Conservation (phyloP, 257 asterid genomes). For the Oldenlandia corymbosa region DNA sequence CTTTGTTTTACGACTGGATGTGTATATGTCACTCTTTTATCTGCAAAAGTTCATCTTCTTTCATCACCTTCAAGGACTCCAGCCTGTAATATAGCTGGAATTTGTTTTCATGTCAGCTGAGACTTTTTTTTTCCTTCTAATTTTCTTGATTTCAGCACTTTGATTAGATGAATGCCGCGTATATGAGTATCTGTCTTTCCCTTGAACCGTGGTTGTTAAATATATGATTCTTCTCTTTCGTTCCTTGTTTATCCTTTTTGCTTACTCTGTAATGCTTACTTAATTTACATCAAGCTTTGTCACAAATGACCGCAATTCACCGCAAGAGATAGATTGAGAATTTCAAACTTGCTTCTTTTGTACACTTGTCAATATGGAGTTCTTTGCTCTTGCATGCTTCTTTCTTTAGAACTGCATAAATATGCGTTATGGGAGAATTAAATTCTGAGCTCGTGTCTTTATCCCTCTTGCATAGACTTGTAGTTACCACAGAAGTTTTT, state of each 20-base stretch:
- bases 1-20: neutral
- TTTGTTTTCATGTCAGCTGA: slow-evolving; percentile 38
- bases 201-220: slow-evolving; percentile 14
- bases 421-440: slow-evolving; percentile 11
- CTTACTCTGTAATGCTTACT: slow-evolving; percentile 31
- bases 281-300: slow-evolving; percentile 37
- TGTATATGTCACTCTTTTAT: slow-evolving; percentile 2
- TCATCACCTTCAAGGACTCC: slow-evolving; percentile 31
- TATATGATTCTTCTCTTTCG: slow-evolving; percentile 17
- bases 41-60: slow-evolving; percentile 12
- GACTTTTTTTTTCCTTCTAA: slow-evolving; percentile 20
- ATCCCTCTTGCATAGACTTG: slow-evolving; percentile 10
- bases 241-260: slow-evolving; percentile 19
- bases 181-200: slow-evolving; percentile 21
- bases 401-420: slow-evolving; percentile 17
- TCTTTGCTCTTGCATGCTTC: slow-evolving; percentile 31
- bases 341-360: slow-evolving; percentile 27
- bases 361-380: slow-evolving; percentile 45
- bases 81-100: slow-evolving; percentile 54
- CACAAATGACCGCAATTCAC: slow-evolving; percentile 34
- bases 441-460: slow-evolving; percentile 4
- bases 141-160: slow-evolving; percentile 18
- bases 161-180: slow-evolving; percentile 21
- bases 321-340: slow-evolving; percentile 23
- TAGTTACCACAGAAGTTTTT: neutral